Evolutionary conservation across 306 rosid genomes (phyloP).

Genomic region (Sophora flavescens): DNA sequence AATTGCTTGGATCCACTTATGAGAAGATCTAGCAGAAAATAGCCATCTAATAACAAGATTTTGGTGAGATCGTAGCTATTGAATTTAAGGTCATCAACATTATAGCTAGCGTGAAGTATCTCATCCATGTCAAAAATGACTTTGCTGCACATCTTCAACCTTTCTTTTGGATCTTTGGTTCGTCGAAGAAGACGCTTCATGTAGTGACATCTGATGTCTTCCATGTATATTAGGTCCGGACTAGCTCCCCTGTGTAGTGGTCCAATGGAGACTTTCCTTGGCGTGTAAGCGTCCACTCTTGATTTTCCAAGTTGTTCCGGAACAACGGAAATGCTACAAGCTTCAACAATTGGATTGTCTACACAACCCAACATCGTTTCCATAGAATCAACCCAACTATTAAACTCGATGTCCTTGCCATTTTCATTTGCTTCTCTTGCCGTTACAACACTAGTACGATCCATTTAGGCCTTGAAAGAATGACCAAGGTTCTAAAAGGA

Average conservation of each 20-base stretch:
- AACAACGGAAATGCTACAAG: constrained; percentile 10
- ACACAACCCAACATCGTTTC: background rate
- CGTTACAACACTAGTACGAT: too few species aligned
- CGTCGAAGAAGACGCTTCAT: background rate
- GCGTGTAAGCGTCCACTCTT: constrained; percentile 16
- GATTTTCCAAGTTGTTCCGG: constrained; percentile 8
- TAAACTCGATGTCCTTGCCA: too few species aligned
- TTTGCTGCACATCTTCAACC: background rate
- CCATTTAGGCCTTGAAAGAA: too few species aligned
- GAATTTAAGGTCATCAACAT: background rate
- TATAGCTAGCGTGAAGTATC: constrained; percentile 11
- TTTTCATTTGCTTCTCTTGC: too few species aligned
- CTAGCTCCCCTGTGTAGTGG: background rate
- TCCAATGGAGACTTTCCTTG: constrained; percentile 29
- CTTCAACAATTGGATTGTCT: fast-evolving
- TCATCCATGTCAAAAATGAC: background rate
- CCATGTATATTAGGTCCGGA: background rate
- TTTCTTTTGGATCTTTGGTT: too few species aligned
- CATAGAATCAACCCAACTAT: too few species aligned
- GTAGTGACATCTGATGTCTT: constrained; percentile 24
- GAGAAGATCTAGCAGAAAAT: constrained; percentile 45
- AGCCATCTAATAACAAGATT: constrained; percentile 32
- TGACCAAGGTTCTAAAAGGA: too few species aligned
- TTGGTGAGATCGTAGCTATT: background rate
- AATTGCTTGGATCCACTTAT: background rate